These are phyloP conservation scores for Calocybe indica DNA, from an alignment of 768 basidiomycete genomes.

Conservation along the genomic window DNA sequence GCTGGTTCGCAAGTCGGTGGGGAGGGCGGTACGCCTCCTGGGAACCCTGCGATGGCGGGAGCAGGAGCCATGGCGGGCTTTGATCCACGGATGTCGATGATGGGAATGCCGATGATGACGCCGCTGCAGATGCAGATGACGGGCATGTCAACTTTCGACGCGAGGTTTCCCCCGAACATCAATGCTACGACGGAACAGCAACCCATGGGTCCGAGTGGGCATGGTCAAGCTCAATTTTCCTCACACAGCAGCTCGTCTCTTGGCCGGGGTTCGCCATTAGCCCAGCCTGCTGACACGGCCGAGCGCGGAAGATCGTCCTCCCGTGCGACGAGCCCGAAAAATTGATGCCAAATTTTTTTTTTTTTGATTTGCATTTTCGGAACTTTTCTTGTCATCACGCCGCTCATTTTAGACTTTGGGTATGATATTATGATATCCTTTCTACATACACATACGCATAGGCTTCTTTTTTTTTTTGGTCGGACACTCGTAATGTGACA, in stretches of 20 bases:
- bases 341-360: constrained; percentile 11
- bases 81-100: constrained; percentile 9
- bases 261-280: constrained; percentile 48
- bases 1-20: constrained; percentile 72
- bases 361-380: constrained; percentile 2
- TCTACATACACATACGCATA: no score
- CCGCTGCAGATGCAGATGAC: constrained; percentile 61
- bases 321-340: constrained; percentile 32
- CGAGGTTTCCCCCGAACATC: constrained; percentile 43
- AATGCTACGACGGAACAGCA: constrained; percentile 18
- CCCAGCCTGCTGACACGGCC: constrained; percentile 20
- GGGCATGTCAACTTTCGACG: constrained; percentile 60
- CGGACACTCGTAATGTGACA: no score
- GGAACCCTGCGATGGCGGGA: constrained; percentile 57
- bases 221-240: constrained; percentile 22
- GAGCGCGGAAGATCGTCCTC: constrained; percentile 15
- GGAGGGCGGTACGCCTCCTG: constrained; percentile 35
- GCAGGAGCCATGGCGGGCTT: constrained; percentile 5
- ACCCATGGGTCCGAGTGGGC: constrained; percentile 32
- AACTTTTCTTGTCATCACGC: constrained; percentile 1
- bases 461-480: no score
- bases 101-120: constrained; percentile 27
- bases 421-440: no score
- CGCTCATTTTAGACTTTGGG: not conserved
- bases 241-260: constrained; percentile 49